Conservation (phyloP, 129 eudicot species). For the Flaveria linearis region DNA sequence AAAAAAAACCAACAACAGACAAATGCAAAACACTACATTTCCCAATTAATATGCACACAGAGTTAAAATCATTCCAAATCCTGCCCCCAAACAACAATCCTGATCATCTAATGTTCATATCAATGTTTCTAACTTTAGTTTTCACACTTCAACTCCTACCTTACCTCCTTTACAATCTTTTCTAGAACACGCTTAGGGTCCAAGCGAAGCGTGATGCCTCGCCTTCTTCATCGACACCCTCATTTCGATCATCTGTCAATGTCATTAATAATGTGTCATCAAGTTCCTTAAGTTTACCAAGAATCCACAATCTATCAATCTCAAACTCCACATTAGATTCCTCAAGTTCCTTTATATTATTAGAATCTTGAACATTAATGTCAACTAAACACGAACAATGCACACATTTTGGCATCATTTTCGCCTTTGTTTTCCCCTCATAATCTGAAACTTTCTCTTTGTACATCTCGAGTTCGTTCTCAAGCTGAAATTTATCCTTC, state of each 20-base stretch:
- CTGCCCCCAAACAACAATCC: background rate
- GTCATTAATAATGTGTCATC: conserved; percentile 35
- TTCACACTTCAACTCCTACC: conserved; percentile 22
- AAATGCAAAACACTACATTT: no score
- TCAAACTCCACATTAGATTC: conserved; percentile 45
- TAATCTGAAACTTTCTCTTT: conserved; percentile 33
- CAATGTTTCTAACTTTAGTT: background rate
- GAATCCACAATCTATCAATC: conserved; percentile 46
- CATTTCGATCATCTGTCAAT: conserved; percentile 32
- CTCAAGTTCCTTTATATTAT: conserved; percentile 35
- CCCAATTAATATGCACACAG: conserved; percentile 20
- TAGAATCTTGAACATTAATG: conserved; percentile 17
- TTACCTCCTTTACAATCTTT: conserved; percentile 10
- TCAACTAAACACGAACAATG: conserved; percentile 31
- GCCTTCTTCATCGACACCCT: conserved; percentile 18
- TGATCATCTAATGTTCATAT: background rate
- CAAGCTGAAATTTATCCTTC: conserved; percentile 46
- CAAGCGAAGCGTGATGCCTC: conserved; percentile 32
- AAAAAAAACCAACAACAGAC: no score
- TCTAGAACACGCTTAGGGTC: conserved; percentile 9
- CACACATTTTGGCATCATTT: conserved; percentile 12
- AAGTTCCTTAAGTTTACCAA: conserved; percentile 45
- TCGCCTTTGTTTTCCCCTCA: conserved; percentile 28
- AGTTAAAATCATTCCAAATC: background rate
- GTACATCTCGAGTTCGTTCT: conserved; percentile 48